Conservation (phyloP, 2,329 filamentous ascomycete genomes). For the Ceratocystis colombiana region DNA sequence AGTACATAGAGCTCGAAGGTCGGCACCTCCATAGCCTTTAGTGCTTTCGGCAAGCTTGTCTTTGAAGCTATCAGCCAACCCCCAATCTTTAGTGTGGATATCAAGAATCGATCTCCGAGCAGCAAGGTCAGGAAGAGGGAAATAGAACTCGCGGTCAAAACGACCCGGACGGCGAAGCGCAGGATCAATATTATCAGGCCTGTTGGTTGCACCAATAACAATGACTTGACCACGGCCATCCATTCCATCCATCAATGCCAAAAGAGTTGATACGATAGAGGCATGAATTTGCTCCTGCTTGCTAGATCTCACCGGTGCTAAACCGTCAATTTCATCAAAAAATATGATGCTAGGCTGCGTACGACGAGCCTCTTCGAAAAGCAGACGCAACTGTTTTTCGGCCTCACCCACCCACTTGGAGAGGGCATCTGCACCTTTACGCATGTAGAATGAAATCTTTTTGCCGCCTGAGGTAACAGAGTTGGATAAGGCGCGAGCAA, state of each 20-base stretch:
- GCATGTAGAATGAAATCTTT: slow-evolving; percentile 99
- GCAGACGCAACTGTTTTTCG: slow-evolving; percentile 80
- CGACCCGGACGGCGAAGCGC: slow-evolving; percentile 87
- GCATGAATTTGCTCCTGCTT: slow-evolving; percentile 99
- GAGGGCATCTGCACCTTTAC: slow-evolving; percentile 91
- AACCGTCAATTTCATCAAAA: slow-evolving; percentile 86
- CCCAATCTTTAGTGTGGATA: slow-evolving; percentile 93
- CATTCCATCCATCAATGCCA: slow-evolving; percentile 96
- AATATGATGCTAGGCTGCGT: slow-evolving; percentile 99
- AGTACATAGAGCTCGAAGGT: slow-evolving; percentile 85
- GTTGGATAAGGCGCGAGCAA: slow-evolving; percentile 84
- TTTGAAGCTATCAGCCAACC: slow-evolving; percentile 69
- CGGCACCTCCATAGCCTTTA: slow-evolving; percentile 93
- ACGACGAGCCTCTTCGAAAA: slow-evolving; percentile 92
- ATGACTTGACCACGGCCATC: slow-evolving; percentile 97
- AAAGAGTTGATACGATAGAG: slow-evolving; percentile 88
- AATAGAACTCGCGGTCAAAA: slow-evolving; percentile 97
- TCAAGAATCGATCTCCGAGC: slow-evolving; percentile 79
- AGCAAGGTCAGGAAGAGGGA: slow-evolving; percentile 74
- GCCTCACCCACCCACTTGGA: slow-evolving; percentile 99
- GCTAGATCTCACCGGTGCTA: slow-evolving; percentile 90
- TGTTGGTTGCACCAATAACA: slow-evolving; percentile 96
- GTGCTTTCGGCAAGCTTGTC: slow-evolving; percentile 74
- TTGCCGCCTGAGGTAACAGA: slow-evolving; percentile 79
- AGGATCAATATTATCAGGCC: slow-evolving; percentile 91